phyloP scores from a whole-genome alignment of 2,329 filamentous ascomycete genomes.

The Aspergillus hortae region DNA sequence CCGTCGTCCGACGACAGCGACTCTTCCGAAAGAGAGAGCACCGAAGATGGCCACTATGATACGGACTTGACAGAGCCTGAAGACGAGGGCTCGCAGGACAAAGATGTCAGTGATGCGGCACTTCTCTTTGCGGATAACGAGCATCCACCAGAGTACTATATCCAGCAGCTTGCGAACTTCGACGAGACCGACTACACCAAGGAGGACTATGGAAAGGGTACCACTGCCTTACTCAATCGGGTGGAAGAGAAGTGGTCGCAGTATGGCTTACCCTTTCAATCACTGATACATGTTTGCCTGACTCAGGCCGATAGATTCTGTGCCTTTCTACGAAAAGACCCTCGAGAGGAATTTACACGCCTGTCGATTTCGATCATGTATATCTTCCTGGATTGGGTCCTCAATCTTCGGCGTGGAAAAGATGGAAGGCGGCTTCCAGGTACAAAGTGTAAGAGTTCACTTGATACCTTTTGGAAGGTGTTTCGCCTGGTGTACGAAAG shows the following conservation, averaged over 20 bases:
- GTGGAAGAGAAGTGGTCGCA: conserved; percentile 13
- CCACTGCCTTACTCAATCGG: conserved; percentile 12
- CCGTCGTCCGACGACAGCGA: too few relatives aligned
- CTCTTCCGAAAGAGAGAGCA: too few relatives aligned
- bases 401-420: conserved; percentile 18
- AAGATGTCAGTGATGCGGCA: too few relatives aligned
- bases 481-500: conserved; percentile 1
- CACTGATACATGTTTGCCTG: not conserved
- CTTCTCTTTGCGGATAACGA: too few relatives aligned
- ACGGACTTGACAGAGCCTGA: not conserved
- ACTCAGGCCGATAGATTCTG: conserved; percentile 11
- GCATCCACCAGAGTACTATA: too few relatives aligned
- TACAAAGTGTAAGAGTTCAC: conserved; percentile 13
- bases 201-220: conserved; percentile 17
- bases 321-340: conserved; percentile 13
- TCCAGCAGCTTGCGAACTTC: too few relatives aligned
- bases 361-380: conserved; percentile 16
- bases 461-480: conserved; percentile 5
- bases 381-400: conserved; percentile 18
- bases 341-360: conserved; percentile 10
- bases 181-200: not conserved
- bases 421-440: conserved; percentile 11
- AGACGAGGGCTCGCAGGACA: too few relatives aligned
- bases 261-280: conserved; percentile 6
- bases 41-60: too few relatives aligned